Evolutionary conservation across 495 filamentous ascomycete species (phyloP).

Genomic region (Stereocaulon alpinum): DNA sequence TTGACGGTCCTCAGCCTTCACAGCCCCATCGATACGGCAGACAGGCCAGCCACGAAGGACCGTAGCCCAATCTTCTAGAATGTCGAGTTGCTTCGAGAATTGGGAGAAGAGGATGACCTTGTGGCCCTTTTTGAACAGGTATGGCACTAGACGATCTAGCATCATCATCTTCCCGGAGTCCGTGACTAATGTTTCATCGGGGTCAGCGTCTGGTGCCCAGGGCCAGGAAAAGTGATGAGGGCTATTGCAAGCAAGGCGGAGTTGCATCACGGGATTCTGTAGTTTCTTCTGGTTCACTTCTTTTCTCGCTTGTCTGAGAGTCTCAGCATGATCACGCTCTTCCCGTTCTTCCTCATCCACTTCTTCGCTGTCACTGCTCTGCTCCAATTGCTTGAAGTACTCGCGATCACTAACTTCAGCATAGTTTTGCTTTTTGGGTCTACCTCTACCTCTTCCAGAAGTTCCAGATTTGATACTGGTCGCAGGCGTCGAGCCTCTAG

Average conservation of each 20-base stretch:
- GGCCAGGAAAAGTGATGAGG: slow-evolving; percentile 97
- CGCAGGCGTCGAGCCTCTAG: slow-evolving; percentile 57
- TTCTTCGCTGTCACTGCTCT: slow-evolving; percentile 41
- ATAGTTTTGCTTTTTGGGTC: slow-evolving; percentile 45
- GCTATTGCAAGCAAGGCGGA: slow-evolving; percentile 82
- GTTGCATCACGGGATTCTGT: slow-evolving; percentile 88
- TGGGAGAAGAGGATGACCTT: slow-evolving; percentile 95
- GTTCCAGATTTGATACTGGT: slow-evolving; percentile 36
- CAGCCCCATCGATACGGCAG: slow-evolving; percentile 87
- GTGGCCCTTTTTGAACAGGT: slow-evolving; percentile 63
- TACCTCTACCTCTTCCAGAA: slow-evolving; percentile 25
- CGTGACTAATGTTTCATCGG: slow-evolving; percentile 70
- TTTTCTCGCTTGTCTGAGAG: slow-evolving; percentile 66
- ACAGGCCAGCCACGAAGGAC: slow-evolving; percentile 63
- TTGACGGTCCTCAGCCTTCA: slow-evolving; percentile 68
- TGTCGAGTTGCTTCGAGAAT: slow-evolving; percentile 88
- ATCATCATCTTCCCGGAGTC: slow-evolving; percentile 92
- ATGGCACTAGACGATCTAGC: slow-evolving; percentile 73
- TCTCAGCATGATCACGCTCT: slow-evolving; percentile 58
- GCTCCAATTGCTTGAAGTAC: slow-evolving; percentile 56
- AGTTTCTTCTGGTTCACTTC: slow-evolving; percentile 88
- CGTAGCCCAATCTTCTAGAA: slow-evolving; percentile 74
- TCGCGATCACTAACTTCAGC: slow-evolving; percentile 66
- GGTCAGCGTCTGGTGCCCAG: slow-evolving; percentile 46
- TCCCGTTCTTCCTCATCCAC: slow-evolving; percentile 46